phyloP scores from a whole-genome alignment of 2,329 filamentous ascomycete species.

The Aspergillus quadrilineatus region DNA sequence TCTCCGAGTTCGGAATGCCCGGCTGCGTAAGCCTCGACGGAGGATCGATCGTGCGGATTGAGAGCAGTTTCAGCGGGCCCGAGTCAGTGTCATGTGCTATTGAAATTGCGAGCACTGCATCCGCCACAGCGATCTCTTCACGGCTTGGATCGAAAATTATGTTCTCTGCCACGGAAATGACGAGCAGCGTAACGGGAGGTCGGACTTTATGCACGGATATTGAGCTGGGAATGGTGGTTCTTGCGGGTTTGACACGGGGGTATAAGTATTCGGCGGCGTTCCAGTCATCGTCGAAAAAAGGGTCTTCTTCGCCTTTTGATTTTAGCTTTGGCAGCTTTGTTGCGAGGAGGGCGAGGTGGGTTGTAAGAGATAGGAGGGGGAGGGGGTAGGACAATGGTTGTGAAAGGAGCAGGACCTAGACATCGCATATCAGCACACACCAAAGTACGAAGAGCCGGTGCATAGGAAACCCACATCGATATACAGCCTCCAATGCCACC shows the following conservation, averaged over 20 bases:
- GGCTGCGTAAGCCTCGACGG: conserved; percentile 71
- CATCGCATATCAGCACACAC: conserved; percentile 5
- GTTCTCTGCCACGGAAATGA: conserved; percentile 81
- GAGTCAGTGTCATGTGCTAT: conserved; percentile 51
- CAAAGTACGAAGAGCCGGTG: background rate
- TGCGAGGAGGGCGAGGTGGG: conserved; percentile 86
- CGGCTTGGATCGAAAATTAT: conserved; percentile 90
- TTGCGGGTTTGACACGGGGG: conserved; percentile 44
- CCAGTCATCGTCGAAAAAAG: conserved; percentile 98
- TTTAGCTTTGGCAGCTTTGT: conserved; percentile 81
- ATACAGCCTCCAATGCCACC: conserved; percentile 96
- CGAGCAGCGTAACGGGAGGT: conserved; percentile 86
- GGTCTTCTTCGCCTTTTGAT: conserved; percentile 91
- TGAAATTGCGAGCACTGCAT: conserved; percentile 82
- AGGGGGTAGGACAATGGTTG: conserved; percentile 89
- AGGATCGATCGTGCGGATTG: conserved; percentile 71
- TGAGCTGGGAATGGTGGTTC: conserved; percentile 19
- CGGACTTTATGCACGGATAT: conserved; percentile 44
- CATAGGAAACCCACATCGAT: conserved; percentile 68
- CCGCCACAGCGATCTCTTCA: conserved; percentile 91
- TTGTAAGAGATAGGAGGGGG: conserved; percentile 86
- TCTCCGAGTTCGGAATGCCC: conserved; percentile 65
- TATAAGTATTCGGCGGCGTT: conserved; percentile 78
- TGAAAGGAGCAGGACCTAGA: conserved; percentile 86
- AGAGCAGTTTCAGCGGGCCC: conserved; percentile 60